Base-by-base conservation (phyloP, 257 asterid species). In the Primulina tabacum region DNA sequence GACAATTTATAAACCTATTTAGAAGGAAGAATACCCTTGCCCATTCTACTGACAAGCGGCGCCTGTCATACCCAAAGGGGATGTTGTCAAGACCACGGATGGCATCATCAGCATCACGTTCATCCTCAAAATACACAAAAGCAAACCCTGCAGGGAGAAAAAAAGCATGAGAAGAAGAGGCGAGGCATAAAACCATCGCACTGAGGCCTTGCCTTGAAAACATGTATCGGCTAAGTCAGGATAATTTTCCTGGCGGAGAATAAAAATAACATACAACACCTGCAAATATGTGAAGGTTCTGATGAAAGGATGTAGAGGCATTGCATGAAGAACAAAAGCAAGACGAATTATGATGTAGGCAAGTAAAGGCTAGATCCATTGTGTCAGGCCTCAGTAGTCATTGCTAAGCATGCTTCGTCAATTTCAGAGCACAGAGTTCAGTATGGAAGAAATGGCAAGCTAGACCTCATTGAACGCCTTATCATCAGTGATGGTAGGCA, bases 21-120 rank as follows among this genome's bases (percentile, higher is more conserved):
- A 5, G 16, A 1, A 29, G 60, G 6, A 26, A 60, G 34, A 29
- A 71, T 62, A 88, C 98, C 90, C 81, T 93, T 65, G 98, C 98
- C 97, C 98, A 93, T 79, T 93, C 96, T 21, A 90, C 90, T 0
- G 95, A 87, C 43, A 93, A 78, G 70, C 80, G 82, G 52, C 91
- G 96, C 76, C 78, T 82, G 65, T 85, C 95, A 71, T 81, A 73
- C 59, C 97, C 96, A 82, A 93, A 93, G 8, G 95, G 87, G 2
- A 68, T 1, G 69, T 76, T 80, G 71, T 93, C 92, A 67, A 93
- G 82, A 70, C 80, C 75, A 26, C 88, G 88, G 68, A 93, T 85
- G 28, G 96, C 97, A 83, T 89, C 96, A 65, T 87, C 94, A 9
- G 90, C 97, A 79, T 93, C 96, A 62, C 88, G 94, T 73, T 89